Evolutionary conservation across 192 early-diverging fungal genomes (phyloP).

Genomic region (Backusella tuberculispora): DNA sequence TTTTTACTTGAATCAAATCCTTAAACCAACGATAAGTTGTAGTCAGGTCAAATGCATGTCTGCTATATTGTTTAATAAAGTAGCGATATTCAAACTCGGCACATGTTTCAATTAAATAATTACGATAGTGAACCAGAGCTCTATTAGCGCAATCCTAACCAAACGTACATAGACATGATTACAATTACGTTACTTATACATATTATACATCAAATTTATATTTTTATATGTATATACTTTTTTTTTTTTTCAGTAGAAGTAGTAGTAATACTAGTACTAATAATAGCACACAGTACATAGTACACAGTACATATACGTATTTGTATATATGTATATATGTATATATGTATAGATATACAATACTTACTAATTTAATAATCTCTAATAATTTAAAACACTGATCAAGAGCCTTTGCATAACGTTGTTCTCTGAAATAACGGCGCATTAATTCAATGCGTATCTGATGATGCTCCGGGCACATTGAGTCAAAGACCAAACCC

Average conservation of each 20-base stretch:
- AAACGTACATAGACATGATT: too few species aligned
- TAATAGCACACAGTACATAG: too few species aligned
- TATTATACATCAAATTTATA: not conserved
- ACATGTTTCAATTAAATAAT: conserved; percentile 47
- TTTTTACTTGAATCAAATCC: not conserved
- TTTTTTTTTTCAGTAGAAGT: too few species aligned
- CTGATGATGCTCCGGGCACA: conserved; percentile 17
- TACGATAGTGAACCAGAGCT: conserved; percentile 38
- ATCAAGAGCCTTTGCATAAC: conserved; percentile 62
- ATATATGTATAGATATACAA: not conserved
- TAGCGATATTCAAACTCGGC: conserved; percentile 41
- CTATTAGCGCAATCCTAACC: conserved; percentile 47
- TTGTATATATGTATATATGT: not conserved
- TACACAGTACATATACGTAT: too few species aligned
- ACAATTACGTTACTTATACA: not conserved
- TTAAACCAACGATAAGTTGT: not conserved
- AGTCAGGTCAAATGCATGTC: not conserved
- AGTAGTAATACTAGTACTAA: too few species aligned
- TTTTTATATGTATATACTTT: not conserved
- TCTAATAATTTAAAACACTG: conserved; percentile 79
- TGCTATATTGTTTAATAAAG: conserved; percentile 3
- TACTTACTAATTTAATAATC: conserved; percentile 41
- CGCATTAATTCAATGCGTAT: conserved; percentile 15
- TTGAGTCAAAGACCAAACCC: not conserved
- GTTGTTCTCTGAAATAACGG: conserved; percentile 12